Base-by-base conservation (phyloP, 148 eudicot species). In the Beta vulgaris region DNA sequence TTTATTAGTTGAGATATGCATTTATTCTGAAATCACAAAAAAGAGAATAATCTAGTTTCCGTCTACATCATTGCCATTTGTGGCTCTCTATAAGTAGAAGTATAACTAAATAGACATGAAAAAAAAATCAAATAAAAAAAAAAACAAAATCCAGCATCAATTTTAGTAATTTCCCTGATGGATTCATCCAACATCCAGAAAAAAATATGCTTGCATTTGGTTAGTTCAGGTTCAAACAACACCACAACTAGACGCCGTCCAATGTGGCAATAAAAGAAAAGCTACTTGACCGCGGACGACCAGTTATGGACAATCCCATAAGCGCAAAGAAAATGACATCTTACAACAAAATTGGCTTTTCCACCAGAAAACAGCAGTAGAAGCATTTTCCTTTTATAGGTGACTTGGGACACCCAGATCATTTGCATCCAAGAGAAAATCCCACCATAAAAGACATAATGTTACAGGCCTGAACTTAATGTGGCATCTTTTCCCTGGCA, bases 341-440 rank as follows among this genome's bases (percentile, higher is more conserved):
- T 65, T 37, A 65, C 48, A 65, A 40, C 46, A 65, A 65, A 37
- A n/a, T 62, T 39, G 48, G 48, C 32, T 23, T 21, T 39, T 65
- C 23, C 48, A 65, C 49, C 69, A n/a, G 29, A 65, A n/a, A 39
- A 40, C 49, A 39, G 44, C 68, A 64, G 9, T 37, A 37, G 69
- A 66, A 39, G 48, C 28, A 23, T 37, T 64, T 32, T 7, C 11
- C 26, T 7, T 25, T 66, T 36, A 15, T 18, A 11, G 48, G 69
- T 40, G 42, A 42, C 48, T 66, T n/a, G 49, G 44, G 64, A 14
- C 44, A 35, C 49, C 70, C 46, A 32, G 48, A 42, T 49, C 48
- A n/a, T 49, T 31, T 62, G 34, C 69, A 74, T 31, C 70, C 69
- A 74, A 61, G 35, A n/a, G 34, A 48, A 11, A 49, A 23, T 32